These are phyloP conservation scores for Exophiala calicioides DNA, from an alignment of 2,329 filamentous ascomycete genomes.

Conservation along the genomic window DNA sequence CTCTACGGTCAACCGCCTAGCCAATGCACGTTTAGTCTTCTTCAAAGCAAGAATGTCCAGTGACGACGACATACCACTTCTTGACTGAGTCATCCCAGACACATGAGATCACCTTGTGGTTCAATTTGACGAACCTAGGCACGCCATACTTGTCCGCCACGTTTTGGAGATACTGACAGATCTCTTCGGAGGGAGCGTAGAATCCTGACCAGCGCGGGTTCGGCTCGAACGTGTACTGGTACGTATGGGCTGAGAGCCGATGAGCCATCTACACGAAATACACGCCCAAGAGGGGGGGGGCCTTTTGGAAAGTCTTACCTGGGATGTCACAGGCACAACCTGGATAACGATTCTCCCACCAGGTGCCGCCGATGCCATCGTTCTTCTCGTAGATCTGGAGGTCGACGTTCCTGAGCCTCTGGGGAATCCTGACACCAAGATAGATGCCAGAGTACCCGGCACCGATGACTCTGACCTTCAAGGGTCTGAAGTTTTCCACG, in stretches of 20 bases:
- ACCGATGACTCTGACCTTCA: constrained; percentile 41
- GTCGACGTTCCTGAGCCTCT: constrained; percentile 22
- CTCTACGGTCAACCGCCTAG: background rate
- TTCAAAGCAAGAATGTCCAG: background rate
- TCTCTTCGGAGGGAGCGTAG: constrained; percentile 18
- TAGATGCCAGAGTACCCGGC: constrained; percentile 45
- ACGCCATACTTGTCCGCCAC: constrained; percentile 35
- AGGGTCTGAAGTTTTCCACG: constrained; percentile 18
- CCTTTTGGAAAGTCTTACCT: constrained; percentile 5
- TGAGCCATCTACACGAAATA: no score
- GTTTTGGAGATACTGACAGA: constrained; percentile 18
- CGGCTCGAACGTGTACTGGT: constrained; percentile 22
- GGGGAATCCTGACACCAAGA: constrained; percentile 35
- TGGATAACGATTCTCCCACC: constrained; percentile 36
- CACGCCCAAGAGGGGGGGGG: no score
- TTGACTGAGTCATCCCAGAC: constrained; percentile 52
- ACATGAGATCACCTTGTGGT: constrained; percentile 54
- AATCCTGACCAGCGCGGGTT: constrained; percentile 20
- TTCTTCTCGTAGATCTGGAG: no score
- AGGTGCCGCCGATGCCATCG: constrained; percentile 35
- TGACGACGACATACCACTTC: constrained; percentile 27
- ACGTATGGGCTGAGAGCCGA: constrained; percentile 43
- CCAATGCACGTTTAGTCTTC: background rate
- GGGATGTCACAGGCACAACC: constrained; percentile 20
- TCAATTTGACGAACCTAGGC: constrained; percentile 59